These are phyloP conservation scores for Populus pruinosa DNA, from an alignment of 345 rosid species.

Conservation along the genomic window DNA sequence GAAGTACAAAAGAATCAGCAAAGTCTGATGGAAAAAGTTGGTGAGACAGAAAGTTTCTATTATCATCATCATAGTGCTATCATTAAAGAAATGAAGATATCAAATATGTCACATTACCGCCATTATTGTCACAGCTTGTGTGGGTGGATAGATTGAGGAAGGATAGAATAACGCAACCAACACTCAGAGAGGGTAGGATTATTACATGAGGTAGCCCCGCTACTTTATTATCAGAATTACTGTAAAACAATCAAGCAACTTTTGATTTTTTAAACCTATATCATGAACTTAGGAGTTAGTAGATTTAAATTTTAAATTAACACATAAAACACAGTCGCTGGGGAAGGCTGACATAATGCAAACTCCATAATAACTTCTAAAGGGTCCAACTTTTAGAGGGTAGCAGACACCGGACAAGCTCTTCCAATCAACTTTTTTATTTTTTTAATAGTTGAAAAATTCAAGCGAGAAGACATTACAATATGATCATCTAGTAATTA, in stretches of 20 bases:
- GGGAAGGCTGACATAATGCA: neutral
- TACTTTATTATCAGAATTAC: neutral
- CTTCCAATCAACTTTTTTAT: neutral
- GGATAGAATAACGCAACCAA: neutral
- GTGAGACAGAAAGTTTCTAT: conserved; percentile 3
- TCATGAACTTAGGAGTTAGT: neutral
- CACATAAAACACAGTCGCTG: neutral
- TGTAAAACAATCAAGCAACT: too few species aligned
- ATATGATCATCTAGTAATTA: conserved; percentile 1
- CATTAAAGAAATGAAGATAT: neutral
- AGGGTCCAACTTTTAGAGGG: neutral
- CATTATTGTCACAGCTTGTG: conserved; percentile 1
- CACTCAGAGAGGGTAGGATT: neutral
- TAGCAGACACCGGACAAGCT: neutral
- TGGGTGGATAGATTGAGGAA: neutral
- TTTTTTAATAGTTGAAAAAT: neutral
- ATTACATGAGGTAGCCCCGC: neutral
- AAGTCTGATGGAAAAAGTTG: conserved; percentile 5
- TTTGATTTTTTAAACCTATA: neutral
- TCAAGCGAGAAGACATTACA: neutral
- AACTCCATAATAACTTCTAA: neutral
- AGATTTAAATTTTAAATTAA: neutral
- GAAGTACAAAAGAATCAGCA: neutral
- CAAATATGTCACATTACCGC: conserved; percentile 11
- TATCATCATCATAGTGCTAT: neutral